Conservation (phyloP, 306 rosid species). For the Ziziphus jujuba region DNA sequence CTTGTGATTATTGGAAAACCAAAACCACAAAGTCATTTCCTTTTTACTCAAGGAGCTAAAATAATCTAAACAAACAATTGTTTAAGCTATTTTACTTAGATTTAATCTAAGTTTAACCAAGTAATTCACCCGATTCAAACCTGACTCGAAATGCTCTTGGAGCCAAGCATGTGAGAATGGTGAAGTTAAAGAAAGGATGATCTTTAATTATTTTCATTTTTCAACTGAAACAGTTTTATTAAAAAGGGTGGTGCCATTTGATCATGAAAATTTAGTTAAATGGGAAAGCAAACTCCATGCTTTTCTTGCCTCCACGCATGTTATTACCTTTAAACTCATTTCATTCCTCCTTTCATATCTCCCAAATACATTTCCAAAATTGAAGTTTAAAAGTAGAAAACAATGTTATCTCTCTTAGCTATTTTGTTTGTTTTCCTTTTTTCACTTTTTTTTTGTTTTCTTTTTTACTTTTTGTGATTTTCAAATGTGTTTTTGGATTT, state of each 20-base stretch:
- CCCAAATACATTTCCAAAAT: conserved; percentile 39
- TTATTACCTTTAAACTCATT: conserved; percentile 49
- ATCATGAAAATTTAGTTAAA: conserved; percentile 64
- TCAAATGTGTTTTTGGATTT: conserved; percentile 19
- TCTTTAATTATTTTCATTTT: conserved; percentile 25
- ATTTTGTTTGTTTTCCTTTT: conserved; percentile 17
- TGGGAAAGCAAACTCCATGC: conserved; percentile 50
- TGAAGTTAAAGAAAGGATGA: conserved; percentile 29
- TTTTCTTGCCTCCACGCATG: conserved; percentile 68
- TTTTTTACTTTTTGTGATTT: background rate
- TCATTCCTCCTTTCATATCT: conserved; percentile 35
- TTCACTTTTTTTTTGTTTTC: too few relatives aligned
- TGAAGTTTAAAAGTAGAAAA: conserved; percentile 14
- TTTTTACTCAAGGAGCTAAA: conserved; percentile 37
- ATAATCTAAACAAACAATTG: conserved; percentile 28
- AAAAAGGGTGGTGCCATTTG: conserved; percentile 28
- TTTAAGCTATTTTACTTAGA: conserved; percentile 27
- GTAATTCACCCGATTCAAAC: conserved; percentile 65
- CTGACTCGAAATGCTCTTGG: conserved; percentile 42
- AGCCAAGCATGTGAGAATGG: conserved; percentile 47
- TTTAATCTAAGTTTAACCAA: conserved; percentile 63
- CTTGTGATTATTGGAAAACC: conserved; percentile 41
- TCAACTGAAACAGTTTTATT: conserved; percentile 23
- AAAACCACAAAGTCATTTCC: conserved; percentile 21
- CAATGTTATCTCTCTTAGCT: conserved; percentile 12